phyloP scores from a whole-genome alignment of 1,139 yeast genomes.

The Hyphopichia wangnamkhiaoensis region DNA sequence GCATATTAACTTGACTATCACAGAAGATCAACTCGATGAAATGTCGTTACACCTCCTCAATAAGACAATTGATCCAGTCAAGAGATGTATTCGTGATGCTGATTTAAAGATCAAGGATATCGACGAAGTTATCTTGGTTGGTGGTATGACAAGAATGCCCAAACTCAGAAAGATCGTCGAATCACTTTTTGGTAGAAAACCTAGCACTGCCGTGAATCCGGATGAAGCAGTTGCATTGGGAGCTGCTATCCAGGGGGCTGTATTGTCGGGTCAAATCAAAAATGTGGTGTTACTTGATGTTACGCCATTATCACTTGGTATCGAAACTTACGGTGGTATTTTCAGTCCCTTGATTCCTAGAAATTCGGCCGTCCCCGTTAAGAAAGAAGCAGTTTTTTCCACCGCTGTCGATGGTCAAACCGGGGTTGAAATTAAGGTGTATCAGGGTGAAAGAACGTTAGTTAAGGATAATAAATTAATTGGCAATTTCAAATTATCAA shows the following conservation, averaged over 20 bases:
- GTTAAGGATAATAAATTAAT: slow-evolving; percentile 73
- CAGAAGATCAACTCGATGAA: slow-evolving; percentile 64
- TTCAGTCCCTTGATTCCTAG: slow-evolving; percentile 76
- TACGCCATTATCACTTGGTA: slow-evolving; percentile 76
- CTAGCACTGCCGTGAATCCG: slow-evolving; percentile 71
- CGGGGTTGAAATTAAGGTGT: slow-evolving; percentile 75
- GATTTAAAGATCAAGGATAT: slow-evolving; percentile 61
- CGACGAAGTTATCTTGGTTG: slow-evolving; percentile 73
- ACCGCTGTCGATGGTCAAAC: slow-evolving; percentile 88
- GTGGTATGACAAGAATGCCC: slow-evolving; percentile 90
- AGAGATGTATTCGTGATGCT: slow-evolving; percentile 69
- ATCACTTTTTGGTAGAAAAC: slow-evolving; percentile 55
- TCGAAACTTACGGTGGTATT: slow-evolving; percentile 80
- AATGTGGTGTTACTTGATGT: slow-evolving; percentile 77
- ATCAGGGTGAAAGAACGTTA: slow-evolving; percentile 75
- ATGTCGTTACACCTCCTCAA: slow-evolving; percentile 63
- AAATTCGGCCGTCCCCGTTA: slow-evolving; percentile 75
- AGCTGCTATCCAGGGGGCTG: slow-evolving; percentile 84
- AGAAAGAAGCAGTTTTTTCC: slow-evolving; percentile 69
- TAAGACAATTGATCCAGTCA: slow-evolving; percentile 65
- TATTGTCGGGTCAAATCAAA: slow-evolving; percentile 66
- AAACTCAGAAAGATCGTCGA: slow-evolving; percentile 60
- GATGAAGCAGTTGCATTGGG: slow-evolving; percentile 87
- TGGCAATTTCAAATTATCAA: slow-evolving; percentile 68
- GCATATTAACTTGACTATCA: slow-evolving; percentile 52